Evolutionary conservation across 2,329 filamentous ascomycete species (phyloP).

Genomic region (Aspergillus sp.): DNA sequence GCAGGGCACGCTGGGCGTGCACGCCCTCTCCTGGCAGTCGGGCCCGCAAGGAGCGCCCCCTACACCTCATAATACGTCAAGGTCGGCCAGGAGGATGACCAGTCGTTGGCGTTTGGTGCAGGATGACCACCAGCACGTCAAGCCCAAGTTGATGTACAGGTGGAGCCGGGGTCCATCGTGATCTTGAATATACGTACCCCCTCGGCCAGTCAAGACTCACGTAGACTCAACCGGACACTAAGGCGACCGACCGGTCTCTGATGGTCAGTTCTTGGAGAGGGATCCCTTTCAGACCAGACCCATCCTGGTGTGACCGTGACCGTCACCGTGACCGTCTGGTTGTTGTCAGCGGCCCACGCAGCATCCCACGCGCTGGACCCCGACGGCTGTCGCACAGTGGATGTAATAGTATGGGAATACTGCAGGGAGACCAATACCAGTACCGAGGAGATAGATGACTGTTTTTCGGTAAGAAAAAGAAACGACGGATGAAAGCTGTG

Average conservation of each 20-base stretch:
- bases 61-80: slow-evolving; percentile 21
- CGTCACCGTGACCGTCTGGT: neutral
- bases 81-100: slow-evolving; percentile 12
- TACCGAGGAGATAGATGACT: no score
- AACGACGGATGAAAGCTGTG: neutral
- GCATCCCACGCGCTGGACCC: slow-evolving; percentile 17
- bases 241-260: no score
- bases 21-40: neutral
- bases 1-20: neutral
- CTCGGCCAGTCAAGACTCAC: no score
- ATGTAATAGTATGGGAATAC: slow-evolving; percentile 6
- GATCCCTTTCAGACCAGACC: no score
- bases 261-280: neutral
- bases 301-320: slow-evolving; percentile 12
- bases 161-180: neutral
- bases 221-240: no score
- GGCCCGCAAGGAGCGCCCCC: slow-evolving; percentile 13
- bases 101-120: no score
- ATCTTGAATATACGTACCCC: slow-evolving; percentile 1
- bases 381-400: slow-evolving; percentile 15
- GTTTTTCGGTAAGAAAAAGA: neutral
- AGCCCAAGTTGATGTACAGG: slow-evolving; percentile 12
- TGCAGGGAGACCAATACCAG: no score
- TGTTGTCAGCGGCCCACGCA: slow-evolving; percentile 17
- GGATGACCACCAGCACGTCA: slow-evolving; percentile 13